phyloP scores from a whole-genome alignment of 1,284 basidiomycete genomes.

The Ceratobasidium sp. region DNA sequence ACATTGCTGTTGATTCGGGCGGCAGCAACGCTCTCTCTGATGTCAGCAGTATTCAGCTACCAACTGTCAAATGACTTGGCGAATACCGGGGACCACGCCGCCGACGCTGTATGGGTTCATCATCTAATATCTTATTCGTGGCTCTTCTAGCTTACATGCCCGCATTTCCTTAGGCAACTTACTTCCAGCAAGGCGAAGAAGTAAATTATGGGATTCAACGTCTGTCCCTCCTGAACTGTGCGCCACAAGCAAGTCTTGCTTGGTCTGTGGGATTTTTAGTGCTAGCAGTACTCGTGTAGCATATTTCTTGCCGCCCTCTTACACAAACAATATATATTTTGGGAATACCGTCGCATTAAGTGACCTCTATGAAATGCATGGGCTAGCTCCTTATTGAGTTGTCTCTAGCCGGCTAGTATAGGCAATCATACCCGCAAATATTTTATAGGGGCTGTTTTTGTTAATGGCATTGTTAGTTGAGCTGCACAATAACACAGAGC shows the following conservation, averaged over 20 bases:
- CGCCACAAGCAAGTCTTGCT: conserved; percentile 15
- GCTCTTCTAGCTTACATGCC: background rate
- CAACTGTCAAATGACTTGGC: conserved; percentile 20
- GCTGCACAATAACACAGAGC: no score
- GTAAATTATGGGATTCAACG: conserved; percentile 19
- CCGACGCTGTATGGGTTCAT: conserved; percentile 26
- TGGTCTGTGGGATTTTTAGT: conserved; percentile 14
- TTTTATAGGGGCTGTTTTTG: no score
- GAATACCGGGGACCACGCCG: conserved; percentile 31
- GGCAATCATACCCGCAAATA: no score
- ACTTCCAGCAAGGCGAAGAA: conserved; percentile 28
- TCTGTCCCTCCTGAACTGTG: conserved; percentile 25
- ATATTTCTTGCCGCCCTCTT: background rate
- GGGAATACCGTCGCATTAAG: no score
- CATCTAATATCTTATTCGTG: no score
- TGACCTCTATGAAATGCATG: no score
- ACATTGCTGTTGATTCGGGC: background rate
- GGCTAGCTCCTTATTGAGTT: no score
- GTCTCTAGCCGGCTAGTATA: no score
- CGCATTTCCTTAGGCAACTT: conserved; percentile 10
- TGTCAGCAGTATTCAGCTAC: conserved; percentile 1
- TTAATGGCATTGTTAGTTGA: no score
- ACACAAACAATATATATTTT: background rate
- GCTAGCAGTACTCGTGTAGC: background rate
- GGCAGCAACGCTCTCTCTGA: background rate